These are phyloP conservation scores for Quercus agrifolia DNA, from an alignment of 306 rosid genomes.

Conservation along the genomic window DNA sequence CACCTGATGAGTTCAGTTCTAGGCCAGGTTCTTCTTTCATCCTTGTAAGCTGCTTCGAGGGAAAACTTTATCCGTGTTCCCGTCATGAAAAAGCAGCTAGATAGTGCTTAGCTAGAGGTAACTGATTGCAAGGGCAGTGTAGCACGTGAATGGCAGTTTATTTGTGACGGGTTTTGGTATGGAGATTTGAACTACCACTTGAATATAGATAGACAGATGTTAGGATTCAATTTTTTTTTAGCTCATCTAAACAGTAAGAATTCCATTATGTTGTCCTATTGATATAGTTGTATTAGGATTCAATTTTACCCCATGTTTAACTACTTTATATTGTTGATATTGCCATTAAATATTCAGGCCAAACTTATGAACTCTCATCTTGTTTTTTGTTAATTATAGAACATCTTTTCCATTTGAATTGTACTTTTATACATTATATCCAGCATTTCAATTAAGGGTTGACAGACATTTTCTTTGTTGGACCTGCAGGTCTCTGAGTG, in stretches of 20 bases:
- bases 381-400: neutral
- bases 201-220: neutral
- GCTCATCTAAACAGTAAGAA: neutral
- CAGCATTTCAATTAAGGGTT: neutral
- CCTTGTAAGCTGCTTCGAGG: neutral
- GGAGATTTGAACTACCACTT: neutral
- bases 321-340: neutral
- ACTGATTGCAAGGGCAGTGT: neutral
- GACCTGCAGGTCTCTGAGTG: conserved; percentile 71
- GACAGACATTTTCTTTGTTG: conserved; percentile 6
- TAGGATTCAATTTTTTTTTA: neutral
- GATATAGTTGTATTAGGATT: neutral
- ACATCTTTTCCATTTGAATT: neutral
- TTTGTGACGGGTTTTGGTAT: neutral
- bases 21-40: neutral
- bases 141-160: neutral
- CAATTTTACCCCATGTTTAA: neutral
- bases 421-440: neutral
- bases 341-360: neutral
- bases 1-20: neutral
- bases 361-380: neutral
- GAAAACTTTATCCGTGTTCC: neutral
- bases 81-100: neutral
- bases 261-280: neutral
- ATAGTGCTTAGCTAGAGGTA: neutral